phyloP scores from a whole-genome alignment of 345 rosid species.

The Garcia nutans region DNA sequence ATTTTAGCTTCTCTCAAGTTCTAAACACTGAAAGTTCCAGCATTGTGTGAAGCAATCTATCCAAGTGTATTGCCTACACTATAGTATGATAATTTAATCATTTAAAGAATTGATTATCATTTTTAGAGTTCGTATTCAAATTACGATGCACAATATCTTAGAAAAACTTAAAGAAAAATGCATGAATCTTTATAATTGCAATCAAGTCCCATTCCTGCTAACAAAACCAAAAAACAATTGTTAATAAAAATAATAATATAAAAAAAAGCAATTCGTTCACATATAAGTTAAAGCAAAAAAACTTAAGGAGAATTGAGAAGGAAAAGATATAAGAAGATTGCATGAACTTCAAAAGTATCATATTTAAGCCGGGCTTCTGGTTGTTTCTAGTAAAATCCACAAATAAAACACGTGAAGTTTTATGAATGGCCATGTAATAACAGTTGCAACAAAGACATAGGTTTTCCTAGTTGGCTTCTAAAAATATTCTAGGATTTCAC shows the following conservation, averaged over 20 bases:
- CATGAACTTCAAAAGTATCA: too few relatives aligned
- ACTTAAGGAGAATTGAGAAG: not conserved
- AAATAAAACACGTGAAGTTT: too few relatives aligned
- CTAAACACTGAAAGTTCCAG: conserved; percentile 87
- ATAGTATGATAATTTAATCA: conserved; percentile 16
- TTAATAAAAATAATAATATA: too few relatives aligned
- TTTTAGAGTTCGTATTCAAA: conserved; percentile 1
- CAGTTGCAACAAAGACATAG: too few relatives aligned
- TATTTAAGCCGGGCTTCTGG: too few relatives aligned
- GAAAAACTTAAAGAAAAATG: not conserved
- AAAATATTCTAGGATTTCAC: too few relatives aligned
- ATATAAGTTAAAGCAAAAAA: conserved; percentile 3
- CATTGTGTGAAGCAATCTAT: conserved; percentile 77
- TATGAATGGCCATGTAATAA: too few relatives aligned
- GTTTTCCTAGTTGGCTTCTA: too few relatives aligned
- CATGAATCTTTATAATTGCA: not conserved
- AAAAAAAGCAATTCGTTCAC: not conserved
- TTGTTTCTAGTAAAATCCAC: too few relatives aligned
- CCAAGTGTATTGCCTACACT: conserved; percentile 65
- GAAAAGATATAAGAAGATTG: conserved; percentile 10
- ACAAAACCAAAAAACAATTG: not conserved
- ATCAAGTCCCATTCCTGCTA: not conserved
- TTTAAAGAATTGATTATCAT: conserved; percentile 14
- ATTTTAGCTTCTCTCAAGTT: conserved; percentile 21
- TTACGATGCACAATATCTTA: not conserved